Conservation (phyloP, 805 yeast species). For the Wickerhamiella hasegawae region DNA sequence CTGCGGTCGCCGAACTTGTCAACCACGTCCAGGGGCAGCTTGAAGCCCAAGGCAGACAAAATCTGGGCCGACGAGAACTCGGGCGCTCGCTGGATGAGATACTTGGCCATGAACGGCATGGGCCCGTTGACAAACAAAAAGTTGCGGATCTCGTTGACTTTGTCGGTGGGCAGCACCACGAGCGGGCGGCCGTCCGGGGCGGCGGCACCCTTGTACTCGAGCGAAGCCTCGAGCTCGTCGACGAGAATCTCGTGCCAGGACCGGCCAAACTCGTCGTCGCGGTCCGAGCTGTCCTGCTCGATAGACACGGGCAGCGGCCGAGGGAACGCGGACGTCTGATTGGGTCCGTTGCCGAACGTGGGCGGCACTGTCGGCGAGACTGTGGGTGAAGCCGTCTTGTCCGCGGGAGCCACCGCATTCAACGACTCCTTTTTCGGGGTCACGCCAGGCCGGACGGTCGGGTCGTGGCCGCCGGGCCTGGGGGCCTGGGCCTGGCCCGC, state of each 20-base stretch:
- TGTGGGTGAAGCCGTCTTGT: no score
- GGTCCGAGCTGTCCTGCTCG: slow-evolving; percentile 1
- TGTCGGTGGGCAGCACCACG: slow-evolving; percentile 23
- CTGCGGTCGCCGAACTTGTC: slow-evolving; percentile 6
- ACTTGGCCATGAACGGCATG: slow-evolving; percentile 40
- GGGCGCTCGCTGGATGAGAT: slow-evolving; percentile 34
- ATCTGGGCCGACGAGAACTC: slow-evolving; percentile 39
- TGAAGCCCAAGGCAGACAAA: slow-evolving; percentile 49
- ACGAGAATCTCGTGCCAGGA: slow-evolving; percentile 12
- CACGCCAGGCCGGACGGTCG: no score
- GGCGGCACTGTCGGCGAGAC: no score
- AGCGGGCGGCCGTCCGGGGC: slow-evolving; percentile 8
- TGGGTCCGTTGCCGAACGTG: no score
- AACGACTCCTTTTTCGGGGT: no score
- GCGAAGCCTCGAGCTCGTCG: slow-evolving; percentile 14
- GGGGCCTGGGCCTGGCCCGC: no score
- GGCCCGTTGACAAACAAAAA: slow-evolving; percentile 47
- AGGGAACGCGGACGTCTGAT: no score
- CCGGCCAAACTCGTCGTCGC: slow-evolving; percentile 7
- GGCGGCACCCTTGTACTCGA: slow-evolving; percentile 8
- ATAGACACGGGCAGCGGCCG: no score
- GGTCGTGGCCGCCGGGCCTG: no score
- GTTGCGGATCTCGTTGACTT: slow-evolving; percentile 31
- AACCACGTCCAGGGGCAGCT: slow-evolving; percentile 18
- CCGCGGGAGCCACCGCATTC: no score